Base-by-base conservation (phyloP, 2,329 filamentous ascomycete species). In the Microdochium trichocladiopsis region DNA sequence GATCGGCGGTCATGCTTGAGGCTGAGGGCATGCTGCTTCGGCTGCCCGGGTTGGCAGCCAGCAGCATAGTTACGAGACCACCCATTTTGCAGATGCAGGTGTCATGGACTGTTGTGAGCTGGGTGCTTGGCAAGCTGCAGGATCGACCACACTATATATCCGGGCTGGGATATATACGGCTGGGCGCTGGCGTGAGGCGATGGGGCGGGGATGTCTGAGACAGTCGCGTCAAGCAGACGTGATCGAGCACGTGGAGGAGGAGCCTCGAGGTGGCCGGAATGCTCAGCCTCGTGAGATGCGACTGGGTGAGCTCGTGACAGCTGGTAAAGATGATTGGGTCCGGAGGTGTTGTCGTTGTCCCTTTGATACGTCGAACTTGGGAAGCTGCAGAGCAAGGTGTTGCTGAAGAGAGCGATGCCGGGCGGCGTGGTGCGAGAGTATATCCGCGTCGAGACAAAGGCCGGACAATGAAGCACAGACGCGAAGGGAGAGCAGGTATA, bases 261-360 rank as follows among this genome's bases (percentile, higher is more conserved):
- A 11, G n/a, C 36, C 36, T 9, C 36, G n/a, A 41, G 9, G 11
- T 51, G 51, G 49, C 51, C 51, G 21, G 54, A 51, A 45, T 55
- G 41, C 18, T 31, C 28, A 48, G 18, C 2, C 16, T 24, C 25
- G 49, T 41, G 21, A 49, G 24, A 43, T 31, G n/a, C n/a, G n/a
- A n/a, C n/a, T n/a, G n/a, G n/a, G n/a, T n/a, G n/a, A n/a, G n/a
- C n/a, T n/a, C n/a, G n/a, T n/a, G n/a, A n/a, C n/a, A n/a, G n/a
- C n/a, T n/a, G n/a, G n/a, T n/a, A n/a, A n/a, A n/a, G n/a, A n/a
- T n/a, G n/a, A n/a, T n/a, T n/a, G n/a, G n/a, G n/a, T 47, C 50
- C 53, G 48, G 21, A 52, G 25, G 56, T 43, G 28, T 51, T 50
- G 48, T 52, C 52, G 45, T 51, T 51, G 51, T n/a, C n/a, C n/a